Percentiles rank a stretch among this genome's conserved stretches.
Evolutionary conservation across 2,329 filamentous ascomycete species (phyloP).

Genomic region (Parafenestella ontariensis): DNA sequence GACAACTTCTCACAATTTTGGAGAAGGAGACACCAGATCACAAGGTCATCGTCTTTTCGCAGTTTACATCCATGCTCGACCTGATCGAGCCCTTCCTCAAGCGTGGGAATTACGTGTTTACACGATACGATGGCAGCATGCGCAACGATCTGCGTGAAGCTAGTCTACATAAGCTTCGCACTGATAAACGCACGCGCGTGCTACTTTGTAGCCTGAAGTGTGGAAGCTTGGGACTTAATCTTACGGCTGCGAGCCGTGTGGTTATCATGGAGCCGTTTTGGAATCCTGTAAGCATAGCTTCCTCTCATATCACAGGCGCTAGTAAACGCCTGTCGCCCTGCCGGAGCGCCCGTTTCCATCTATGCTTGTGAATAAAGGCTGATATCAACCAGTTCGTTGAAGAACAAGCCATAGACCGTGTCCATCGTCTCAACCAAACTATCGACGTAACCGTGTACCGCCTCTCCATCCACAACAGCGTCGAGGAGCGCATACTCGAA

Average conservation of each 20-base stretch:
- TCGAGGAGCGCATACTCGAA: slow-evolving; percentile 93
- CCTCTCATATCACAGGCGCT: background rate
- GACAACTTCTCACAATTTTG: slow-evolving; percentile 81
- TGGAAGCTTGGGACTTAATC: slow-evolving; percentile 88
- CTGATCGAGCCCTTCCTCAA: slow-evolving; percentile 90
- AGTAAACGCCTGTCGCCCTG: no score
- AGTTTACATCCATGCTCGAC: slow-evolving; percentile 98
- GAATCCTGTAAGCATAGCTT: slow-evolving; percentile 78
- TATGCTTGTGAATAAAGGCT: slow-evolving; percentile 8
- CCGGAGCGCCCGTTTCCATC: no score
- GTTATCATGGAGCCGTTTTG: slow-evolving; percentile 98
- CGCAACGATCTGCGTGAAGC: slow-evolving; percentile 90
- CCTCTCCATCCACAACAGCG: slow-evolving; percentile 82
- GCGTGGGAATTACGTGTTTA: slow-evolving; percentile 75
- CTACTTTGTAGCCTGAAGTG: slow-evolving; percentile 94
- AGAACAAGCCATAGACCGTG: slow-evolving; percentile 97
- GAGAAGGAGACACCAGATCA: slow-evolving; percentile 78
- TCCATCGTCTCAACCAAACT: slow-evolving; percentile 97
- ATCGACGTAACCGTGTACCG: slow-evolving; percentile 95
- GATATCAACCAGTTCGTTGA: slow-evolving; percentile 76
- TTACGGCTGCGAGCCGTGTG: slow-evolving; percentile 91
- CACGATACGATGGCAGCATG: slow-evolving; percentile 95
- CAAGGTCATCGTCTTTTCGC: slow-evolving; percentile 98
- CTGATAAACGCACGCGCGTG: slow-evolving; percentile 76
- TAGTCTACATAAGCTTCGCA: slow-evolving; percentile 77